Base-by-base conservation (phyloP, 768 basidiomycete genomes). In the Suillus decipiens region DNA sequence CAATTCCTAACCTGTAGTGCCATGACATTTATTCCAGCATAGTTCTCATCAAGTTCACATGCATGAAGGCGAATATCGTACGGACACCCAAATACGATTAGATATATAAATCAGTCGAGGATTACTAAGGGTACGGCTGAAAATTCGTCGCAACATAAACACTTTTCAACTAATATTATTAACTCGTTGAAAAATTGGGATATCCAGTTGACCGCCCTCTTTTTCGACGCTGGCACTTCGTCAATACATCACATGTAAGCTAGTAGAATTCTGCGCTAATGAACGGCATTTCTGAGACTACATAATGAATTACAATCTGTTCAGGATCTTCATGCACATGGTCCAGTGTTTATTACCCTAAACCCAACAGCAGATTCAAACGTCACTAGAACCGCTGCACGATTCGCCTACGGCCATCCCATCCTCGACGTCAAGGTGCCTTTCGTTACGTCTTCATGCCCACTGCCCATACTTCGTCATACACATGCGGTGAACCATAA, bases 61-160 rank as follows among this genome's bases (percentile, higher is more conserved):
- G 7, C 92, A 84, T 68, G 90, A 94, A 71, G 80, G 87, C 3
- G 88, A 87, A 57, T n/a, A 83, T 86, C 0, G 90, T 90, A 14
- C n/a, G 91, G 90, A 8, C 91, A 93, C 69, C 89, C 90, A 7
- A 87, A 93, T 70, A 92, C 92, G 0, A 86, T 91, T 10, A 71
- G 71, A 47, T 90, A 85, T 71, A 70, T 70, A 19, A 78, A 62
- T 73, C 28, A 61, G 24, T 31, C 22, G 15, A 65, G 17, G 68
- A 75, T 37, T n/a, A n/a, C n/a, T n/a, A n/a, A n/a, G n/a, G n/a
- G n/a, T n/a, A n/a, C n/a, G n/a, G n/a, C n/a, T n/a, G n/a, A n/a
- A n/a, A n/a, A n/a, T n/a, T n/a, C n/a, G n/a, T n/a, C n/a, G n/a
- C n/a, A n/a, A n/a, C n/a, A n/a, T n/a, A n/a, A n/a, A n/a, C n/a